phyloP scores from a whole-genome alignment of 2,329 filamentous ascomycete genomes.

The Pezicula radicicola region DNA sequence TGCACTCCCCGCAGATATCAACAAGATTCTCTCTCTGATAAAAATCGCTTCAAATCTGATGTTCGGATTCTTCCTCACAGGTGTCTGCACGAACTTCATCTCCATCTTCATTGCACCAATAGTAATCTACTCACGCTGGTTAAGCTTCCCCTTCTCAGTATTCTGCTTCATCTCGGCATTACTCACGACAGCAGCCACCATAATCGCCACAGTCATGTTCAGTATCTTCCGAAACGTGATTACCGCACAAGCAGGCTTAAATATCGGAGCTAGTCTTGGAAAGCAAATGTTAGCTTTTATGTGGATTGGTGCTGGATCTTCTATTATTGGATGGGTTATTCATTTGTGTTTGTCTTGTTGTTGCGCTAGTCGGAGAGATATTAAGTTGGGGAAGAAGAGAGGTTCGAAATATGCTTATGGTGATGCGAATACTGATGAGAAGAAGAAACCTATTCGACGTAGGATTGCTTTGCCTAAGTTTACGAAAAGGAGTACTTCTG shows the following conservation, averaged over 20 bases:
- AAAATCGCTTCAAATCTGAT: slow-evolving; percentile 76
- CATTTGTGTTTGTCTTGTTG: slow-evolving; percentile 78
- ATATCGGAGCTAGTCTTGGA: slow-evolving; percentile 68
- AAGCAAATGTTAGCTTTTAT: slow-evolving; percentile 77
- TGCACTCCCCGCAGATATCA: slow-evolving; percentile 71
- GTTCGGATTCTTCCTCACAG: slow-evolving; percentile 83
- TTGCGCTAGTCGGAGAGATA: slow-evolving; percentile 34
- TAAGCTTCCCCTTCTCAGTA: not conserved
- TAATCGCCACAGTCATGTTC: slow-evolving; percentile 79
- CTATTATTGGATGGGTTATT: slow-evolving; percentile 65
- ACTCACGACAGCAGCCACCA: slow-evolving; percentile 64
- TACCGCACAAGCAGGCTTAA: slow-evolving; percentile 65
- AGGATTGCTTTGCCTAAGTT: not conserved
- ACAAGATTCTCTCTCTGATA: slow-evolving; percentile 71
- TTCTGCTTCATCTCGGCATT: slow-evolving; percentile 38
- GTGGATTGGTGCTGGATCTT: slow-evolving; percentile 72
- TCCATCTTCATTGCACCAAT: slow-evolving; percentile 29
- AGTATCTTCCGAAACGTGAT: slow-evolving; percentile 76
- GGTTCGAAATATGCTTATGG: not conserved
- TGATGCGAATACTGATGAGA: not conserved
- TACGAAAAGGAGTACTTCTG: not conserved
- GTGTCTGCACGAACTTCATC: slow-evolving; percentile 55
- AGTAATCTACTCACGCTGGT: slow-evolving; percentile 20
- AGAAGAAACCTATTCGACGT: not conserved
- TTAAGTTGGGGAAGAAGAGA: not conserved